Evolutionary conservation across 176 grass and related monocot species (phyloP), one percentile per base, ranked within the genome.

Genomic region (Stipa capillata): DNA sequence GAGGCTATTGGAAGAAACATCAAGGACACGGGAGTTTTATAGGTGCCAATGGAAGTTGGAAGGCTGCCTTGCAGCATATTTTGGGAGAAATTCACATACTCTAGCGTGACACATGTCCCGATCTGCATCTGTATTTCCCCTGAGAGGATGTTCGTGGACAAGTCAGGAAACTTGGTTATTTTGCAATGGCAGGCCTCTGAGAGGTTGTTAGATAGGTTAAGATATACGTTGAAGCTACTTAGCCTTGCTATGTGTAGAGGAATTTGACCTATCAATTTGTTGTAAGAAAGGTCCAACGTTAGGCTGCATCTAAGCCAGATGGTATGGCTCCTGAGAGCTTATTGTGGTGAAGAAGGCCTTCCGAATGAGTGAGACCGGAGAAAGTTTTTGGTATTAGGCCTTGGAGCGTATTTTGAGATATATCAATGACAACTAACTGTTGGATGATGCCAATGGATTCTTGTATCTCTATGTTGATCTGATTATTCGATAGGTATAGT

Each of bases 201-300:
- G 52, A 87, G 69, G 75, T 95, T 95, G 87, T 78, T 85, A 25
- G 93, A 95, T 28, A 95, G 77, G 40, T 95, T 88, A 0, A 95
- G 87, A 57, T 85, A 87, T 3, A 89, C 25, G 8, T 89, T 78
- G 60, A 88, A 77, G 51, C 57, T 83, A 28, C 60, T 79, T 39
- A 71, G 40, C 39, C 62, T 41, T 25, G 84, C n/a, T 20, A 87
- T 12, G 0, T 83, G 41, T 6, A 23, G 18, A 47, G 89, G 93
- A 52, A 95, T 85, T n/a, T 42, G 66, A 8, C 89, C 89, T n/a
- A 59, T 66, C 16, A 95, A 54, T 44, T 56, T 71, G 56, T 95
- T 95, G 28, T 87, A 62, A 41, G 93, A 95, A 45, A 95, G 81
- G 74, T 96, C 89, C 28, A 96, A 20, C 17, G 24, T 78, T 42